Evolutionary conservation across 352 stramenopile species (phyloP), one percentile per base, ranked within the genome.

Genomic region (Thalassiosira livingstoniorum): DNA sequence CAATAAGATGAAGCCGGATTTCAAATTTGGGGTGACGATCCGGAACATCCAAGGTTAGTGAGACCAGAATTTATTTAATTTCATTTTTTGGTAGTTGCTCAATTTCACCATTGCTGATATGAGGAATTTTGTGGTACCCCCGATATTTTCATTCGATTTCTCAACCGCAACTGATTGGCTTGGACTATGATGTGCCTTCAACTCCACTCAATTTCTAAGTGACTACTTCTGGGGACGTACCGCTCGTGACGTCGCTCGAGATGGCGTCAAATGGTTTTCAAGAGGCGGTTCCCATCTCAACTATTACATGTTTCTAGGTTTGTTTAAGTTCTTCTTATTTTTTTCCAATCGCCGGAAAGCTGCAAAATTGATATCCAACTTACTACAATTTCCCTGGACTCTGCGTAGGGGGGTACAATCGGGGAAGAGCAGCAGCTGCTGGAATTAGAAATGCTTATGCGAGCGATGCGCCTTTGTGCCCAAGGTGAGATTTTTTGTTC

Each of bases 361-460:
- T n/a, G n/a, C n/a, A n/a, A n/a, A n/a, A n/a, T n/a, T n/a, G n/a
- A n/a, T n/a, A 91, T 78, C 34, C n/a, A n/a, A n/a, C n/a, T n/a
- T n/a, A n/a, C n/a, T n/a, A n/a, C n/a, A n/a, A 89, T n/a, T 91
- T 91, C 68, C 87, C 88, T 37, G 91, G 91, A 69, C 90, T 91
- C 82, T 91, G 72, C 25, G 87, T 32, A 32, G 88, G 87, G 58
- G 80, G 76, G 2, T 89, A 88, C 65, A 92, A 90, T 67, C 68
- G 72, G 58, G 74, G 72, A 25, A 53, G 68, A 55, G 42, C n/a
- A 7, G 76, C 79, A n/a, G 86, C 78, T 42, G 86, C 80, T 42
- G 83, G 86, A 13, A 92, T 92, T 32, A 81, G 60, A 4, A 88
- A 90, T 39, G 53, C 45, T 18, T 92, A 92, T 65, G 83, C 83